Conservation (phyloP, 2,329 filamentous ascomycete species). For the Berkeleyomyces rouxiae region DNA sequence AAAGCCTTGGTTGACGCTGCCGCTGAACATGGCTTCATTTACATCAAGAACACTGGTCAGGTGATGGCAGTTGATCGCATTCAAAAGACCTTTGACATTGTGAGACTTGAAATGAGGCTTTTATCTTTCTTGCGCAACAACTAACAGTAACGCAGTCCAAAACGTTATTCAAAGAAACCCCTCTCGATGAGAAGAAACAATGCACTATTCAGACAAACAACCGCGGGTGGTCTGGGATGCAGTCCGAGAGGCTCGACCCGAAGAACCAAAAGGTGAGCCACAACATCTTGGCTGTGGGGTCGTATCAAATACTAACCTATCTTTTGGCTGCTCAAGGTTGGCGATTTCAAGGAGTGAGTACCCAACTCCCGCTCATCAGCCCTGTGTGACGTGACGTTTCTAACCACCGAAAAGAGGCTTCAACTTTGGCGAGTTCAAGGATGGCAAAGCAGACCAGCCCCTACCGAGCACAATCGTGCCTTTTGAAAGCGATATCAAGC, state of each 20-base stretch:
- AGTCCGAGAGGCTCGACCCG: slow-evolving; percentile 75
- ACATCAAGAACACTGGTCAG: slow-evolving; percentile 57
- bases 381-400: not conserved
- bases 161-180: slow-evolving; percentile 38
- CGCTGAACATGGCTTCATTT: slow-evolving; percentile 73
- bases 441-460: slow-evolving; percentile 57
- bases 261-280: slow-evolving; percentile 53
- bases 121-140: too few relatives aligned
- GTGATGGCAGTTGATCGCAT: slow-evolving; percentile 53
- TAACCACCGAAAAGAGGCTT: slow-evolving; percentile 47
- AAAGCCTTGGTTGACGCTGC: slow-evolving; percentile 65
- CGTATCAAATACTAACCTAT: not conserved
- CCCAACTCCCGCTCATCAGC: not conserved
- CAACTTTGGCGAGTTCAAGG: slow-evolving; percentile 68
- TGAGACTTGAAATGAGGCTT: slow-evolving; percentile 23
- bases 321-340: slow-evolving; percentile 33
- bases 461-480: slow-evolving; percentile 47
- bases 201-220: slow-evolving; percentile 70
- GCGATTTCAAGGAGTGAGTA: slow-evolving; percentile 74
- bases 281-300: not conserved
- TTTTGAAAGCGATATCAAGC: slow-evolving; percentile 42
- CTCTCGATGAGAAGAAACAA: slow-evolving; percentile 51
- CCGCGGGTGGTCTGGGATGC: slow-evolving; percentile 76
- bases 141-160: not conserved
- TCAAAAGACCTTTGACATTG: slow-evolving; percentile 55